A percentile compares a stretch with the other conserved stretches of the same genome.
These are phyloP conservation scores for Calonectria henricotiae DNA, from an alignment of 2,329 filamentous ascomycete genomes.

Conservation along the genomic window DNA sequence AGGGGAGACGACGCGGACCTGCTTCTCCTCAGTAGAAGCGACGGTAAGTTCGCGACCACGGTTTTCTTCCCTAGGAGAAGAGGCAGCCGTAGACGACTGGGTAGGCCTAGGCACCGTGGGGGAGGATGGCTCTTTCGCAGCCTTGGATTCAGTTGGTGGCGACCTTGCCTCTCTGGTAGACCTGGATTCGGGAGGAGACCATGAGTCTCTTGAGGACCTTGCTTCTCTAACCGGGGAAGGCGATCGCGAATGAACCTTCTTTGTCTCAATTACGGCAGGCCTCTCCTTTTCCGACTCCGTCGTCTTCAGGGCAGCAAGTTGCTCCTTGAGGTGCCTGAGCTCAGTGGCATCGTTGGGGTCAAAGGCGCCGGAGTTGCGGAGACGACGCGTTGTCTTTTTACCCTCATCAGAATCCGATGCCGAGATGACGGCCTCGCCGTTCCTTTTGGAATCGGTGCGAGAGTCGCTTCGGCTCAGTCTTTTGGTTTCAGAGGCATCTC, in stretches of 20 bases:
- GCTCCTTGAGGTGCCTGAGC: slow-evolving; percentile 67
- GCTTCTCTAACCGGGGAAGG: slow-evolving; percentile 43
- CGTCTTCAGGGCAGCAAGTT: slow-evolving; percentile 63
- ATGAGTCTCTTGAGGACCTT: slow-evolving; percentile 27
- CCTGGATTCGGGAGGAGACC: slow-evolving; percentile 32
- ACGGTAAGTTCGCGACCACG: slow-evolving; percentile 63
- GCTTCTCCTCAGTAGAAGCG: slow-evolving; percentile 61
- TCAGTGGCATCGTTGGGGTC: slow-evolving; percentile 70
- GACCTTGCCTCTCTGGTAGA: slow-evolving; percentile 29
- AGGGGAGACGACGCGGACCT: slow-evolving; percentile 82
- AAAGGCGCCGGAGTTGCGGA: slow-evolving; percentile 62
- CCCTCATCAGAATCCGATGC: slow-evolving; percentile 63
- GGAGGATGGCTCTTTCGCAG: slow-evolving; percentile 32
- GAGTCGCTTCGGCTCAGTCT: slow-evolving; percentile 59
- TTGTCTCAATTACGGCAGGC: slow-evolving; percentile 49
- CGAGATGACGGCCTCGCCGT: slow-evolving; percentile 56
- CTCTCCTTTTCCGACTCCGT: slow-evolving; percentile 49
- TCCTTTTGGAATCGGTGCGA: slow-evolving; percentile 59
- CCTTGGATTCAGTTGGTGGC: slow-evolving; percentile 24
- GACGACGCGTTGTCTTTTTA: slow-evolving; percentile 60
- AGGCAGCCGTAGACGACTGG: slow-evolving; percentile 39
- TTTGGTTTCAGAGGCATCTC: slow-evolving; percentile 39
- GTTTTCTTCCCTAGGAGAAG: slow-evolving; percentile 53
- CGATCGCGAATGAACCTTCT: slow-evolving; percentile 45
- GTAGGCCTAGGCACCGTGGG: slow-evolving; percentile 41